phyloP scores from a whole-genome alignment of 495 filamentous ascomycete species.

The Lichina pygmaea region DNA sequence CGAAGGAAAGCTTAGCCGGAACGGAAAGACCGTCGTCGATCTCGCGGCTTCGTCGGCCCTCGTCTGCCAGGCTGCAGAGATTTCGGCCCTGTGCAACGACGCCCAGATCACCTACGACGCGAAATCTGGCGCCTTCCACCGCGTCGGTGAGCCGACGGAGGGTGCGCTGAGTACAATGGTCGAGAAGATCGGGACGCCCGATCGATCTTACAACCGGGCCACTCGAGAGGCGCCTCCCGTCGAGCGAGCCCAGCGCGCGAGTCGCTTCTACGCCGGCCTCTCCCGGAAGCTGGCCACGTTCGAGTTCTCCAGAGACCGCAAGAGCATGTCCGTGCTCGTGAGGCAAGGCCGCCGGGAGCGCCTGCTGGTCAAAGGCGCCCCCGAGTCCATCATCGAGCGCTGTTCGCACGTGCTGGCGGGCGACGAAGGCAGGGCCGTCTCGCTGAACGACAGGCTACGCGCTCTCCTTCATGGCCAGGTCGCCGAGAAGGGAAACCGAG shows the following conservation, averaged over 20 bases:
- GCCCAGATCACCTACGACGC: slow-evolving; percentile 59
- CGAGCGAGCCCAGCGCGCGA: slow-evolving; percentile 48
- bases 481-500: slow-evolving; percentile 68
- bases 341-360: slow-evolving; percentile 37
- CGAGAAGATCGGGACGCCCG: slow-evolving; percentile 72
- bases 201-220: slow-evolving; percentile 26
- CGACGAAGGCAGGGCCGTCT: slow-evolving; percentile 41
- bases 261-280: slow-evolving; percentile 57
- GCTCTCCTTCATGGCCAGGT: slow-evolving; percentile 49
- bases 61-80: slow-evolving; percentile 55
- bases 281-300: slow-evolving; percentile 59
- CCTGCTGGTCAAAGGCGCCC: slow-evolving; percentile 89
- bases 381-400: slow-evolving; percentile 76
- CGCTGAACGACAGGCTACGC: slow-evolving; percentile 34
- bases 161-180: slow-evolving; percentile 73
- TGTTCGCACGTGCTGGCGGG: slow-evolving; percentile 62
- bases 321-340: slow-evolving; percentile 96
- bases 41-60: slow-evolving; percentile 51
- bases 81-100: slow-evolving; percentile 78
- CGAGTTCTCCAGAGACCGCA: slow-evolving; percentile 92
- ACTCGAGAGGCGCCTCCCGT: slow-evolving; percentile 19
- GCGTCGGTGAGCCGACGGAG: slow-evolving; percentile 89
- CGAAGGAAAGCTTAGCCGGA: slow-evolving; percentile 36
- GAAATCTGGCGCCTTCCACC: slow-evolving; percentile 43
- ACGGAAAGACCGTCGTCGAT: slow-evolving; percentile 42